Percentiles rank a stretch among this genome's conserved stretches.
These are phyloP conservation scores for Suillus lakei DNA, from an alignment of 768 basidiomycete genomes.

Conservation along the genomic window DNA sequence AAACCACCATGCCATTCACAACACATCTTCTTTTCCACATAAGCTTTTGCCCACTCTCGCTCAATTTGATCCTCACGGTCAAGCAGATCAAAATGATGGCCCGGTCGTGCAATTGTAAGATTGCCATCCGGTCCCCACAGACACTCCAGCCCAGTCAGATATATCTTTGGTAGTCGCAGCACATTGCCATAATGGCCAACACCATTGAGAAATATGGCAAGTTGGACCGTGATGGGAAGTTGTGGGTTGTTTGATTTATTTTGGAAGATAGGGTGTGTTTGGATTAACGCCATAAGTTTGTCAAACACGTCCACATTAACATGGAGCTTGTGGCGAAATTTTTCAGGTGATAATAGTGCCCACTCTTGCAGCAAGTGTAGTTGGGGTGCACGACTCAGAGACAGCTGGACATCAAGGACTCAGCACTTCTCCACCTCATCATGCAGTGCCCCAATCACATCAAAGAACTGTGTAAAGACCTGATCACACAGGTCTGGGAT, in stretches of 20 bases:
- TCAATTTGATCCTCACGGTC: constrained; percentile 9
- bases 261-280: constrained; percentile 28
- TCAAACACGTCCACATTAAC: constrained; percentile 31
- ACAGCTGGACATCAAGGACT: neutral
- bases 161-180: constrained; percentile 1
- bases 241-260: constrained; percentile 19
- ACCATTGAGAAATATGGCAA: constrained; percentile 9
- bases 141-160: constrained; percentile 11
- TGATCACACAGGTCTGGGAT: neutral
- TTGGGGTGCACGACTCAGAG: neutral
- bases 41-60: neutral
- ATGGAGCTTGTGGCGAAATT: constrained; percentile 23
- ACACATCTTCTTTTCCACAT: neutral
- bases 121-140: constrained; percentile 10
- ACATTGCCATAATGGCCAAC: constrained; percentile 13
- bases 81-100: constrained; percentile 9
- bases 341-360: neutral
- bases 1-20: constrained; percentile 8
- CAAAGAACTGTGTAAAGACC: neutral
- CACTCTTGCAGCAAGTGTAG: constrained; percentile 8
- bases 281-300: constrained; percentile 16
- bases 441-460: neutral
- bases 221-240: neutral
- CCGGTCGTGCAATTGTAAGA: constrained; percentile 8
- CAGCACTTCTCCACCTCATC: neutral